Evolutionary conservation across 768 basidiomycete genomes (phyloP), one percentile per base, ranked within the genome.

Genomic region (Suillus lakei): DNA sequence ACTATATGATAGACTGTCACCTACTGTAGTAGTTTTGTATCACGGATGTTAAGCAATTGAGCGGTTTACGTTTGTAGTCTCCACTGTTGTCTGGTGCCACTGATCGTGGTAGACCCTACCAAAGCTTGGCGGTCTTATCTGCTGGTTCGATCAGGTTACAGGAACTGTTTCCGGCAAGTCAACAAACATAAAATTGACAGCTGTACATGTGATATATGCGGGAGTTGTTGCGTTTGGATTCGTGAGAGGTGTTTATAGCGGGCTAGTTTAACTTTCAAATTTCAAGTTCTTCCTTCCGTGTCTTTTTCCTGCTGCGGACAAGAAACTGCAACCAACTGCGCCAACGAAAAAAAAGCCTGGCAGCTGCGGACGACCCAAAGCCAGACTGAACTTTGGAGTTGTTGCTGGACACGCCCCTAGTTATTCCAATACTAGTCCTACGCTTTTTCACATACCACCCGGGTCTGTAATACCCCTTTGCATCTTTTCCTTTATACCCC

Each of bases 401-500:
- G 56, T 58, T 39, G 58, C 58, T 59, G 58, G 38, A 39, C 58
- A 58, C 55, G 23, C 23, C 23, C 36, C 16, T 28, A 30, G 55
- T 64, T 59, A 44, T 60, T 48, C 65, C 23, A 13, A 36, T 21
- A n/a, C 54, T 64, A 46, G n/a, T 23, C 5, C 41, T 23, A 50
- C 43, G 21, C 38, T n/a, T 43, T 61, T 55, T 56, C 61, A 62
- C 63, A 48, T 41, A 46, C 55, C 41, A 60, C 59, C 54, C 61
- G 21, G 9, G 26, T 21, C 12, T 23, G 32, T 6, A 18, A 63
- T 63, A 63, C 62, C 62, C 62, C 62, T 62, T 51, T 28, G 30
- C 12, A 10, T 30, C n/a, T 30, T 48, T 50, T 43, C 53, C 54
- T 61, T 67, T 69, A 74, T 77, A 76, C 74, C 74, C 71, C 43